Evolutionary conservation across 192 early-diverging fungal species (phyloP).

Genomic region (Entophlyctis helioformis): DNA sequence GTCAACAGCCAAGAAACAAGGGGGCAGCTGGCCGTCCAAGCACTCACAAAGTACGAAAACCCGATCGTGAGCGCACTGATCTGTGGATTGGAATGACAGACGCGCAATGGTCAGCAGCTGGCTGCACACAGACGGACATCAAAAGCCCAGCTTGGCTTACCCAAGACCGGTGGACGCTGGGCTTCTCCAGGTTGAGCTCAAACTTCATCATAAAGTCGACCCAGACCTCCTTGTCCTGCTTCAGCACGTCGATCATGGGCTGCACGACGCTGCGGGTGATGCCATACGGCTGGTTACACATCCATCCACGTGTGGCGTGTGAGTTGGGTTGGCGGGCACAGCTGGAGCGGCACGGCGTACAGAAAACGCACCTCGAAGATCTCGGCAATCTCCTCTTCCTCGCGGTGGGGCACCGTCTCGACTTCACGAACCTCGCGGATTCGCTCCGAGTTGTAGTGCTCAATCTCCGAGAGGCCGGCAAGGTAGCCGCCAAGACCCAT

Average conservation of each 20-base stretch:
- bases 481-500: constrained; percentile 58
- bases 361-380: constrained; percentile 27
- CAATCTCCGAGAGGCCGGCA: constrained; percentile 44
- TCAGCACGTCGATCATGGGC: constrained; percentile 39
- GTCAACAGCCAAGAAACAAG: background rate
- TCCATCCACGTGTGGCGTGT: background rate
- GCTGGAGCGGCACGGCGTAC: background rate
- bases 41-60: constrained; percentile 34
- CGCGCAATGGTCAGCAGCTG: no score
- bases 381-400: constrained; percentile 50
- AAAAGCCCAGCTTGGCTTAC: constrained; percentile 11
- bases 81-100: no score
- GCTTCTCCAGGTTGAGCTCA: constrained; percentile 47
- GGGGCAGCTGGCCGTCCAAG: background rate
- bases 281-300: constrained; percentile 35
- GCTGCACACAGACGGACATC: no score
- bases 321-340: background rate
- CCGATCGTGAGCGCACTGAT: constrained; percentile 50
- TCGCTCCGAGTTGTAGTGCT: constrained; percentile 51
- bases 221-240: constrained; percentile 35
- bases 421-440: constrained; percentile 39
- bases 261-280: constrained; percentile 25
- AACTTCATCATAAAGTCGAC: constrained; percentile 69
- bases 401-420: constrained; percentile 30
- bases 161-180: constrained; percentile 39